Evolutionary conservation across 306 rosid species (phyloP).

Genomic region (Mucuna pruriens): DNA sequence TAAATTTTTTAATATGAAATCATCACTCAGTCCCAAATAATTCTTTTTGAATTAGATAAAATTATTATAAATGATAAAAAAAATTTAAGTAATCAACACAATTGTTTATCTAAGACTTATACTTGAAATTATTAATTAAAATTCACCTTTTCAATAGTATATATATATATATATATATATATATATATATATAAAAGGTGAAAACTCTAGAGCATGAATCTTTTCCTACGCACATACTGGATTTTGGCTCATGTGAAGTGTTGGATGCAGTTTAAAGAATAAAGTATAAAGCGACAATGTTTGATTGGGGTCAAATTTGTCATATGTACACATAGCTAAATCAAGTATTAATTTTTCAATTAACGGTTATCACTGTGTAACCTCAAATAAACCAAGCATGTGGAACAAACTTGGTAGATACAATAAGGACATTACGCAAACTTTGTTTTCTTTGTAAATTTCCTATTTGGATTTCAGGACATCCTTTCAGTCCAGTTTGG

Average conservation of each 20-base stretch:
- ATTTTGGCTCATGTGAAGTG: neutral
- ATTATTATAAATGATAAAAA: too few relatives aligned
- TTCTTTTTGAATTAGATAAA: too few relatives aligned
- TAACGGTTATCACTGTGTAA: neutral
- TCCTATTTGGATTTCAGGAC: neutral
- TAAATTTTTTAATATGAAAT: too few relatives aligned
- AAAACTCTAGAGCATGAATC: neutral
- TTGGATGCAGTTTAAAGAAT: neutral
- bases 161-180: too few relatives aligned
- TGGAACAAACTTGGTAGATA: neutral
- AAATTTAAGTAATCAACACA: too few relatives aligned
- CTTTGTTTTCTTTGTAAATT: neutral
- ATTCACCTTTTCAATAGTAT: too few relatives aligned
- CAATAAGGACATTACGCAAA: neutral
- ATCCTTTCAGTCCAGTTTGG: neutral
- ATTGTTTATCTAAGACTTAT: too few relatives aligned
- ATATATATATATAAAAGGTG: too few relatives aligned
- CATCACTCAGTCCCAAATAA: too few relatives aligned
- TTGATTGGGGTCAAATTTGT: neutral
- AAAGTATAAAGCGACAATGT: neutral
- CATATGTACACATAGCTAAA: neutral
- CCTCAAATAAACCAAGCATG: neutral
- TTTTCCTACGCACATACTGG: neutral
- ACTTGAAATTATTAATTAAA: too few relatives aligned
- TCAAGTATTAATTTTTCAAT: neutral